Evolutionary conservation across 805 yeast genomes (phyloP), one percentile per base, ranked within the genome.

Genomic region (Candida chilensis): DNA sequence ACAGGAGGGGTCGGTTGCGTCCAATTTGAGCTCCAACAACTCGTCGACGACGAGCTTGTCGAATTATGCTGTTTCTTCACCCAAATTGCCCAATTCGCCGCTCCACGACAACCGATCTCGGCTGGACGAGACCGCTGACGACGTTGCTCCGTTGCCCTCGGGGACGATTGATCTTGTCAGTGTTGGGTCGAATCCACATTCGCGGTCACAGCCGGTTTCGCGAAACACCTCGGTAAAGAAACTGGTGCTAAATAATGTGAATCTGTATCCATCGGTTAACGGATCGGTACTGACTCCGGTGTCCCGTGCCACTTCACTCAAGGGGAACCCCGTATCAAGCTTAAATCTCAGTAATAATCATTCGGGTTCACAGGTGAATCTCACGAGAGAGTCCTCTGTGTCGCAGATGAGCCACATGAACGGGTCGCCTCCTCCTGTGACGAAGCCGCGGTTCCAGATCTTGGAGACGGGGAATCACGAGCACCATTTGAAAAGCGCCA

Each of bases 401-500:
- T 18, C 33, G 16, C 29, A 27, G 8, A 16, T 30, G n/a, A n/a
- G n/a, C n/a, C n/a, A n/a, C n/a, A n/a, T n/a, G n/a, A n/a, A n/a
- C n/a, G n/a, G n/a, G 14, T 9, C 42, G 3, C 16, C 29, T 12
- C 22, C 38, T n/a, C 37, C 32, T 4, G 30, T 31, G 11, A 30
- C 27, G 5, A 53, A 54, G 28, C 71, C 71, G 1, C 42, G 88
- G 26, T 78, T 78, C 46, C 42, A 58, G 14, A 54, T 77, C 45
- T 56, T 60, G 29, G 85, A 77, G 29, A 79, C 78, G 40, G 94
- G 94, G 4, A 39, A 57, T 9, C 98, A 90, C 52, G 84, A 73
- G 44, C 98, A 90, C 53, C 75, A 74, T 48, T 61, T 90, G 36
- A 68, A 74, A 35, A 77, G 79, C 27, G 78, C 90, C 5, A 79